Conservation (phyloP, 208 protist genomes). For the Trichomonas vaginalis region DNA sequence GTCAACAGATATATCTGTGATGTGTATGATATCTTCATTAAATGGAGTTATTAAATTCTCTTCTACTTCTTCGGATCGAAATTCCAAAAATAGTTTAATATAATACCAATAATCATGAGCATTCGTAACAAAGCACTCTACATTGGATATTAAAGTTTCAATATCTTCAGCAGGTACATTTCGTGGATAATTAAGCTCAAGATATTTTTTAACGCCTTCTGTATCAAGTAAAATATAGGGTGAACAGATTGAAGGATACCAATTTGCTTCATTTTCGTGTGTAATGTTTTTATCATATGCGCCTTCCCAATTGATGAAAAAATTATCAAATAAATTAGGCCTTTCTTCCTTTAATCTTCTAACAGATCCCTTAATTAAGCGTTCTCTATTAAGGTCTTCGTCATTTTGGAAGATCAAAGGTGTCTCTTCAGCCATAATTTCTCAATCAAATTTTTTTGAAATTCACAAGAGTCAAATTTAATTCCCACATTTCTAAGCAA, state of each 20-base stretch:
- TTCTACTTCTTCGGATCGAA: background rate
- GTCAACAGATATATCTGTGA: background rate
- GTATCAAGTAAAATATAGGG: background rate
- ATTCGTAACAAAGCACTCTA: background rate
- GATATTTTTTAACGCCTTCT: background rate
- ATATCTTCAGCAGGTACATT: background rate
- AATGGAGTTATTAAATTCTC: background rate
- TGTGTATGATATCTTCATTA: background rate
- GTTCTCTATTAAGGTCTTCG: background rate
- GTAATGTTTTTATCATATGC: background rate
- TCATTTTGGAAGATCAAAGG: background rate
- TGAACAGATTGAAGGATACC: background rate
- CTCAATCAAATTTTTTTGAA: no score
- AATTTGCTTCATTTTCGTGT: background rate
- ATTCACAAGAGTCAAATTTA: no score
- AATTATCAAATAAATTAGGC: background rate
- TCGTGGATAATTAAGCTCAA: background rate
- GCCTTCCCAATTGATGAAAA: background rate
- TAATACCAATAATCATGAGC: background rate
- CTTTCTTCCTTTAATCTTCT: background rate
- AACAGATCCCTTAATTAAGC: background rate
- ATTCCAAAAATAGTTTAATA: background rate
- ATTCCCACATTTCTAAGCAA: no score
- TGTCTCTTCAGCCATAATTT: no score
- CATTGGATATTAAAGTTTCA: background rate